Evolutionary conservation across 2,329 filamentous ascomycete genomes (phyloP).

Genomic region (Verticillium zaregamsianum): DNA sequence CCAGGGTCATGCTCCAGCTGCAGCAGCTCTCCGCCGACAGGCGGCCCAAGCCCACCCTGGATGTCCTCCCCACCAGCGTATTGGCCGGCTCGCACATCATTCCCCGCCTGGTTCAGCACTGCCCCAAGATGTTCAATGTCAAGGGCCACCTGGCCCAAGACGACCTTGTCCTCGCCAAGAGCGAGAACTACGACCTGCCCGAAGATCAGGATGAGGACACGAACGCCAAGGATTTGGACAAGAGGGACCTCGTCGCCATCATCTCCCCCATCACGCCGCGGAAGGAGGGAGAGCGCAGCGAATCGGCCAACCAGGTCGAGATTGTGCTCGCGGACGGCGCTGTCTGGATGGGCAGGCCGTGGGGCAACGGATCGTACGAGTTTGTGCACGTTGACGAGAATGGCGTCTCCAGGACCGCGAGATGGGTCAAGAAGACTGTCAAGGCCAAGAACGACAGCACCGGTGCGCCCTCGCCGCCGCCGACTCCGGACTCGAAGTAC

Average conservation of each 20-base stretch:
- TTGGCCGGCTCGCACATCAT: slow-evolving; percentile 52
- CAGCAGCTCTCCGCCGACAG: slow-evolving; percentile 59
- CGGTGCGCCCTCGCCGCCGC: slow-evolving; percentile 16
- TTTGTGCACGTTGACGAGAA: slow-evolving; percentile 57
- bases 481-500: slow-evolving; percentile 50
- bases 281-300: slow-evolving; percentile 37
- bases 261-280: slow-evolving; percentile 53
- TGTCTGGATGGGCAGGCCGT: slow-evolving; percentile 50
- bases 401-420: slow-evolving; percentile 55
- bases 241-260: slow-evolving; percentile 59
- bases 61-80: slow-evolving; percentile 67
- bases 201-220: slow-evolving; percentile 40
- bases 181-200: slow-evolving; percentile 55
- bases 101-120: slow-evolving; percentile 54
- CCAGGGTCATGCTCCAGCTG: slow-evolving; percentile 66
- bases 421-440: slow-evolving; percentile 59
- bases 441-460: slow-evolving; percentile 15
- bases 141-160: slow-evolving; percentile 62
- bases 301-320: slow-evolving; percentile 51
- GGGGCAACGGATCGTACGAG: slow-evolving; percentile 58
- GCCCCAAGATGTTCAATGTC: slow-evolving; percentile 59
- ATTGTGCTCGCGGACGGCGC: slow-evolving; percentile 63
- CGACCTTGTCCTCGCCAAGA: slow-evolving; percentile 67
- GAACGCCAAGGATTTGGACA: slow-evolving; percentile 45
- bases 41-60: slow-evolving; percentile 64